These are phyloP conservation scores for Tolypocladium inflatum DNA, from an alignment of 2,329 filamentous ascomycete genomes.

Conservation along the genomic window DNA sequence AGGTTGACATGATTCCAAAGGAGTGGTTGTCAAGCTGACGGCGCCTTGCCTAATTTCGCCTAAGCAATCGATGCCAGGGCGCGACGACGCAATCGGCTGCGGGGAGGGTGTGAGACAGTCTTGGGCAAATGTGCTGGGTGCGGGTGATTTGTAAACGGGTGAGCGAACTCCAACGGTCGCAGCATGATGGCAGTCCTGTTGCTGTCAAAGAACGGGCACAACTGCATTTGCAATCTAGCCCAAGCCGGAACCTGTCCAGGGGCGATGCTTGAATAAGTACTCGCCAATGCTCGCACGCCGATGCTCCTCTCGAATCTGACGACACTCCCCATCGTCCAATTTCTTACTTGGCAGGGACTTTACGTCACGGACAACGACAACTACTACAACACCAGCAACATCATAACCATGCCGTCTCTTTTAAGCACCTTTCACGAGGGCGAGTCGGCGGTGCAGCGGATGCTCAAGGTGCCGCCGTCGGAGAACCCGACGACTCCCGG, in stretches of 20 bases:
- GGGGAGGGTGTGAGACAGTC: background rate
- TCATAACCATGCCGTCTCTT: conserved; percentile 16
- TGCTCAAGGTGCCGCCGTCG: conserved; percentile 44
- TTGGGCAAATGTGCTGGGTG: background rate
- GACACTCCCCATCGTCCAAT: background rate
- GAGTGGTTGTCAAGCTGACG: background rate
- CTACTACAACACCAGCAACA: too few relatives aligned
- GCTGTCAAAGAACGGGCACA: background rate
- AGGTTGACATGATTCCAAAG: background rate
- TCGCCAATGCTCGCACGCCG: background rate
- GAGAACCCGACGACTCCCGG: conserved; percentile 60
- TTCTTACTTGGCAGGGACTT: background rate
- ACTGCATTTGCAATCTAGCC: background rate
- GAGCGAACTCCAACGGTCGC: background rate
- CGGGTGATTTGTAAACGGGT: background rate
- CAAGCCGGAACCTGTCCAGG: background rate
- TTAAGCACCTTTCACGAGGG: conserved; percentile 49
- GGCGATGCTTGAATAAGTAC: background rate
- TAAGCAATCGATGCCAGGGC: background rate
- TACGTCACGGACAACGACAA: background rate
- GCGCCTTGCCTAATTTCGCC: background rate
- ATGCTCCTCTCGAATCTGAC: background rate
- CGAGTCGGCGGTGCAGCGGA: conserved; percentile 54
- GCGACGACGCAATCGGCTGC: background rate
- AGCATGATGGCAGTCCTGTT: background rate